Conservation (phyloP, 164 flowering plant genomes). For the Saururus chinensis region DNA sequence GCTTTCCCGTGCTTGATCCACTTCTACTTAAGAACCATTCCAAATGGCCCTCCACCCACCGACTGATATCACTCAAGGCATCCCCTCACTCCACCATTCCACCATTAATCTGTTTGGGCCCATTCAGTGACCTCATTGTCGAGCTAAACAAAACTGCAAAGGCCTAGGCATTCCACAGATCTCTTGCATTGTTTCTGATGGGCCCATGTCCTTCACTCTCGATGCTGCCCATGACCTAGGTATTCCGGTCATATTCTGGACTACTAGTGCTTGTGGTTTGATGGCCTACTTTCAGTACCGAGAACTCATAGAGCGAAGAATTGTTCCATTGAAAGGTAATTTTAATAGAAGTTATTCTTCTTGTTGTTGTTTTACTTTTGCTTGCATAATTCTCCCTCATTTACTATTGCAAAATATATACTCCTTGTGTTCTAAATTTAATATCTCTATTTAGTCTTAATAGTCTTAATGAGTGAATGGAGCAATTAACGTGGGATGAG, state of each 20-base stretch:
- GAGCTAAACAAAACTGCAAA: conserved; percentile 16
- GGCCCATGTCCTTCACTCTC: too few species aligned
- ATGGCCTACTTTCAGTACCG: conserved; percentile 13
- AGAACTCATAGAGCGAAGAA: conserved; percentile 12
- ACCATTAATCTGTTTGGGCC: conserved; percentile 15
- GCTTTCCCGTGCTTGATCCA: too few species aligned
- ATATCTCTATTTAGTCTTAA: too few species aligned
- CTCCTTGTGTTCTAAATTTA: too few species aligned
- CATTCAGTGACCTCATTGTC: conserved; percentile 17
- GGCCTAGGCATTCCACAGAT: too few species aligned
- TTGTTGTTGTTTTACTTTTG: neutral
- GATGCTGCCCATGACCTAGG: too few species aligned
- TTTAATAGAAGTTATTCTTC: neutral
- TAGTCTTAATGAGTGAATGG: too few species aligned
- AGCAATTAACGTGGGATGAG: too few species aligned
- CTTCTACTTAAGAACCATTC: conserved; percentile 20
- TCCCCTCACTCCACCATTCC: conserved; percentile 18
- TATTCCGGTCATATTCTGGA: too few species aligned
- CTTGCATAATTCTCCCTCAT: neutral
- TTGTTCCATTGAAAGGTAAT: conserved; percentile 28
- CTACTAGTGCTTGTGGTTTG: conserved; percentile 20
- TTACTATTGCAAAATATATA: too few species aligned
- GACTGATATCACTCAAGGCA: conserved; percentile 24
- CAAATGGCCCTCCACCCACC: conserved; percentile 36
- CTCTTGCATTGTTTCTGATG: too few species aligned